Evolutionary conservation across 495 filamentous ascomycete genomes (phyloP), one percentile per base, ranked within the genome.

Genomic region (Trichoderma virens): DNA sequence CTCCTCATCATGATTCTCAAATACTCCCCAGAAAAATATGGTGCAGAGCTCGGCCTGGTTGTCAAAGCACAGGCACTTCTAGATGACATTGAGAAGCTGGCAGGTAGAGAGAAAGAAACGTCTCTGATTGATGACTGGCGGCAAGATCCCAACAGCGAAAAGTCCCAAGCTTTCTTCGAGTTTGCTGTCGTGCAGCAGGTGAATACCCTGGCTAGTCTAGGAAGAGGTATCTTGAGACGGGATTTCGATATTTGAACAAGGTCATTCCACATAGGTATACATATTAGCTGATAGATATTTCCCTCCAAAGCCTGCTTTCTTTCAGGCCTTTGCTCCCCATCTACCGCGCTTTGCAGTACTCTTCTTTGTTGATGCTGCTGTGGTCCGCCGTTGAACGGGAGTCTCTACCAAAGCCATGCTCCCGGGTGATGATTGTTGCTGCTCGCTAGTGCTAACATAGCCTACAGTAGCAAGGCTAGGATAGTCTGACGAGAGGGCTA

Each of bases 1-100:
- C 43, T 79, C 14, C 64, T 81, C 25, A 68, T 69, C 3, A 66
- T 79, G 11, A 67, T 74, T 11, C 32, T 76, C 5, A 67, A 73
- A 34, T 71, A 75, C 20, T 71, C 65, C 7, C 68, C 69, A 1
- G 61, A 69, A 8, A 72, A 71, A 2, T 71, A 73, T 39, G 71
- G 71, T 1, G 67, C 67, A 25, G 69, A 74, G 13, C 79, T 77
- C 78, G 67, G 69, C 0, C 65, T 80, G 0, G 61, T 71, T 5
- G 62, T 45, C n/a, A 54, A 73, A 27, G 78, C 79, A 5, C 70
- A 62, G 61, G 71, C 69, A 7, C 66, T 77, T 68, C 66, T 80
- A 56, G 62, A 66, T 13, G 75, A 80, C 18, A 41, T 80, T 16
- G 74, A 76, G 69, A 67, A 62, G 23, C 65, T 80, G 4, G 47